These are phyloP conservation scores for Taxawa tesnikishii DNA, from an alignment of 2,329 filamentous ascomycete genomes.

Conservation along the genomic window DNA sequence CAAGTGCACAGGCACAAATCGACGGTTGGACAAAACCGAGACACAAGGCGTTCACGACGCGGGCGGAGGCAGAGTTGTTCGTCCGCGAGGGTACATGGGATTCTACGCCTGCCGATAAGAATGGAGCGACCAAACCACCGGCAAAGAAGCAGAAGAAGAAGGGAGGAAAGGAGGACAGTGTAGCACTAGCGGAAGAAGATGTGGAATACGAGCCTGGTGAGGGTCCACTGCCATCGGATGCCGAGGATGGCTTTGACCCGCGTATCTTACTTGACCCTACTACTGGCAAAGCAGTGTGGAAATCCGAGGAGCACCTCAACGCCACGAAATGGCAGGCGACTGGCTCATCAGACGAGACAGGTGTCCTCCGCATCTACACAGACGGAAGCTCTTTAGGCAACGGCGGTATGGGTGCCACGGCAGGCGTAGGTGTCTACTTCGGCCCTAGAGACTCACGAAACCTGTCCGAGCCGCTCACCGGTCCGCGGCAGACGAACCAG, in stretches of 20 bases:
- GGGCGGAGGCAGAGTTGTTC: constrained; percentile 64
- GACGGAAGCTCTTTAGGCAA: constrained; percentile 51
- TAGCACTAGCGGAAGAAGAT: constrained; percentile 7
- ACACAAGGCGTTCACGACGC: constrained; percentile 35
- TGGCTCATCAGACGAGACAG: constrained; percentile 28
- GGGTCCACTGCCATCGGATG: constrained; percentile 41
- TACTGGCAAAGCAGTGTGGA: constrained; percentile 43
- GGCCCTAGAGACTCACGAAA: constrained; percentile 47
- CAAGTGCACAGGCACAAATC: constrained; percentile 59
- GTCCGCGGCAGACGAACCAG: constrained; percentile 78
- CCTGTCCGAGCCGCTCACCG: constrained; percentile 63
- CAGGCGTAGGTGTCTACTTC: constrained; percentile 54
- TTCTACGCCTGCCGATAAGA: constrained; percentile 8
- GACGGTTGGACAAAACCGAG: constrained; percentile 56
- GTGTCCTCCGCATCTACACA: constrained; percentile 48
- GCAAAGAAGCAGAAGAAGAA: constrained; percentile 29
- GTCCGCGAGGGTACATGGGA: constrained; percentile 45
- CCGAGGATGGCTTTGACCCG: constrained; percentile 50
- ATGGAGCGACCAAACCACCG: constrained; percentile 10
- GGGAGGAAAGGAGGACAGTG: constrained; percentile 12
- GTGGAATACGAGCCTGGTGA: constrained; percentile 38
- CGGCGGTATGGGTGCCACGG: constrained; percentile 41
- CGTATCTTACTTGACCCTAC: constrained; percentile 41
- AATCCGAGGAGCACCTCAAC: constrained; percentile 35
- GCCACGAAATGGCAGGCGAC: constrained; percentile 34